Base-by-base conservation (phyloP, 106 monocot species). In the Amphibolis antarctica region DNA sequence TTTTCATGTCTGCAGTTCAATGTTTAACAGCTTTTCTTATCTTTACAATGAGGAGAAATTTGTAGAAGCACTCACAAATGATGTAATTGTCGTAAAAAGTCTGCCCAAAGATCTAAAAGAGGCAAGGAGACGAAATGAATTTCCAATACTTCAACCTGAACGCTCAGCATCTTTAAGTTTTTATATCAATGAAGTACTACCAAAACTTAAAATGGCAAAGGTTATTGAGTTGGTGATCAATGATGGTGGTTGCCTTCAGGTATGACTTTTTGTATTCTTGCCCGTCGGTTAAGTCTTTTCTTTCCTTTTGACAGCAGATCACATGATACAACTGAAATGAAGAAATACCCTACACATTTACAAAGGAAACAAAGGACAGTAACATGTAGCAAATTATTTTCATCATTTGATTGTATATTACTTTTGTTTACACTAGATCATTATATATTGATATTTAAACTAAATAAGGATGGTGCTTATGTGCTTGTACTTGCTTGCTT, bases 11-110 rank as follows among this genome's bases (percentile, higher is more conserved):
- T 72, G 62, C 83, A 88, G 93, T 71, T 60, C 74, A 43, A 85
- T 75, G 48, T 93, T 88, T 61, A 86, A 77, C 51, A 93, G 93
- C 58, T 93, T 93, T 74, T 85, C 88, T 28, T 93, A 86, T 79
- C 42, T 93, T 65, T 89, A 79, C 69, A 74, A 89, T 59, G 88
- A 93, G 76, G 83, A 85, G 20, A 78, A 83, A 29, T 89, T 93
- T 75, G 86, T 93, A 62, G 60, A 76, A 59, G 76, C 85, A 54
- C 85, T 93, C 50, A 60, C 76, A 50, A 81, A 83, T 74, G 93
- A 89, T 77, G 62, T 93, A n/a, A 31, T 81, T 44, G 63, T 93
- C 75, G 74, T 86, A 51, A 83, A 67, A 75, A 86, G 71, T 43
- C 69, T 93, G 56, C 93, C 93, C 43, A 46, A 74, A n/a, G 49